Percentiles rank a stretch among this genome's conserved stretches.
These are phyloP conservation scores for Geotrichum klebahnii DNA, from an alignment of 1,139 yeast genomes.

Conservation along the genomic window DNA sequence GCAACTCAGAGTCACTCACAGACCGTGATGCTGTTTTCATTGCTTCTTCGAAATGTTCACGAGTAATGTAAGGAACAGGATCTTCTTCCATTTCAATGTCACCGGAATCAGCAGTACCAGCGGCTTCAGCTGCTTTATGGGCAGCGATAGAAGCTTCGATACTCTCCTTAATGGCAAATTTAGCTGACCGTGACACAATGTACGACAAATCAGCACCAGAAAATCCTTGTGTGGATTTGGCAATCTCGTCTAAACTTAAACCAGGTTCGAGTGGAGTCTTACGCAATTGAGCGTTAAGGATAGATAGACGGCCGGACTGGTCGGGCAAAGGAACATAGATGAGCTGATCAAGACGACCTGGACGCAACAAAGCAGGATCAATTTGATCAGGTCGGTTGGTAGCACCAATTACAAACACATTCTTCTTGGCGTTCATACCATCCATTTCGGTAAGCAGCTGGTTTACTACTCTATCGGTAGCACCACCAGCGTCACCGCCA, in stretches of 20 bases:
- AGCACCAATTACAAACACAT: slow-evolving; percentile 97
- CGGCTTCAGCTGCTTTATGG: slow-evolving; percentile 44
- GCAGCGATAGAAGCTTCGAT: slow-evolving; percentile 70
- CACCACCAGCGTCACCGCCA: slow-evolving; percentile 95
- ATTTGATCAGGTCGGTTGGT: slow-evolving; percentile 98
- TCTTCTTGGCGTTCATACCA: slow-evolving; percentile 99
- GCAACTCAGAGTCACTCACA: slow-evolving; percentile 92
- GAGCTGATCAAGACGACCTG: slow-evolving; percentile 97
- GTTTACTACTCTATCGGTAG: slow-evolving; percentile 95
- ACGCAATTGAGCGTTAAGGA: slow-evolving; percentile 91
- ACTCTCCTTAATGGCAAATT: slow-evolving; percentile 95
- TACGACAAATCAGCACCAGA: slow-evolving; percentile 98
- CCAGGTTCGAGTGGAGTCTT: slow-evolving; percentile 99
- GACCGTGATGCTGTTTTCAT: slow-evolving; percentile 99
- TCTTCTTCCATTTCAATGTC: slow-evolving; percentile 57
- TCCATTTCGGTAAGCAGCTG: slow-evolving; percentile 98
- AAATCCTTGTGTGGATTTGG: slow-evolving; percentile 91
- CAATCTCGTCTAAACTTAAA: slow-evolving; percentile 78
- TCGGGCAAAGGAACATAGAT: slow-evolving; percentile 98
- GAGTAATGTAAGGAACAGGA: slow-evolving; percentile 92
- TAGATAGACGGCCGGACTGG: slow-evolving; percentile 87
- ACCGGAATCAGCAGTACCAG: slow-evolving; percentile 60
- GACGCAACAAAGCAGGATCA: slow-evolving; percentile 97
- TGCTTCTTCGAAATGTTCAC: slow-evolving; percentile 94
- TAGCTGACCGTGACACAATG: slow-evolving; percentile 97